Percentiles rank a stretch among this genome's conserved stretches.
Conservation (phyloP, 768 basidiomycete genomes). For the Podaxis carcinomalis region DNA sequence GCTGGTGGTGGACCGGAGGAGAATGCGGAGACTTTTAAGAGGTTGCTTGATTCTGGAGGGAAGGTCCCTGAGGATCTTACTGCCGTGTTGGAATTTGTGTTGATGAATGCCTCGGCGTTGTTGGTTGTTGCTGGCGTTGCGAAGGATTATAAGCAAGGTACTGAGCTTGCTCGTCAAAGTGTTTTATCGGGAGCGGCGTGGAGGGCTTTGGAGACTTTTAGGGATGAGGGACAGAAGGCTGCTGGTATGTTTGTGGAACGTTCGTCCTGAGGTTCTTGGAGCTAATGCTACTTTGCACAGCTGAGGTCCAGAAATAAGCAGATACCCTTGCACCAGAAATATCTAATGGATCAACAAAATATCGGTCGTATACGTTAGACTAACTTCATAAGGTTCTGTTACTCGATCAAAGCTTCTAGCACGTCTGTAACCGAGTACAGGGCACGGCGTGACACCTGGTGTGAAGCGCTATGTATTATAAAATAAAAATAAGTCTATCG, state of each 20-base stretch:
- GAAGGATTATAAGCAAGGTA: constrained; percentile 64
- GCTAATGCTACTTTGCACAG: background rate
- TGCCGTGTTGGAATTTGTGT: constrained; percentile 80
- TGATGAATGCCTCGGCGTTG: constrained; percentile 87
- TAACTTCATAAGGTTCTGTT: background rate
- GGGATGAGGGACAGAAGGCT: constrained; percentile 33
- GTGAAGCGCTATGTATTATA: too few relatives aligned
- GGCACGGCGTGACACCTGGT: too few relatives aligned
- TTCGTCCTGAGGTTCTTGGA: too few relatives aligned
- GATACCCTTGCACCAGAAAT: background rate
- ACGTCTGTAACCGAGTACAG: too few relatives aligned
- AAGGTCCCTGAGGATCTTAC: constrained; percentile 51
- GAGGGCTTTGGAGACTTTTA: constrained; percentile 50
- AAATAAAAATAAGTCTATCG: background rate
- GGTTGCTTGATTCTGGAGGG: constrained; percentile 55
- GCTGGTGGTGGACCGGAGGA: constrained; percentile 70
- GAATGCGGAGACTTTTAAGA: constrained; percentile 73
- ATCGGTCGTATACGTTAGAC: background rate
- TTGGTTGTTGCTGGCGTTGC: constrained; percentile 82
- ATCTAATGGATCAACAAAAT: constrained; percentile 3
- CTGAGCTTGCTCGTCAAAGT: constrained; percentile 59
- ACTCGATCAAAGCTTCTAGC: too few relatives aligned
- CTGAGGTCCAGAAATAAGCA: background rate
- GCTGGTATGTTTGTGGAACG: constrained; percentile 12
- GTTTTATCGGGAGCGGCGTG: constrained; percentile 57